Evolutionary conservation across 108 stramenopile species (phyloP).

Genomic region (Pseudonitzschia pungens): DNA sequence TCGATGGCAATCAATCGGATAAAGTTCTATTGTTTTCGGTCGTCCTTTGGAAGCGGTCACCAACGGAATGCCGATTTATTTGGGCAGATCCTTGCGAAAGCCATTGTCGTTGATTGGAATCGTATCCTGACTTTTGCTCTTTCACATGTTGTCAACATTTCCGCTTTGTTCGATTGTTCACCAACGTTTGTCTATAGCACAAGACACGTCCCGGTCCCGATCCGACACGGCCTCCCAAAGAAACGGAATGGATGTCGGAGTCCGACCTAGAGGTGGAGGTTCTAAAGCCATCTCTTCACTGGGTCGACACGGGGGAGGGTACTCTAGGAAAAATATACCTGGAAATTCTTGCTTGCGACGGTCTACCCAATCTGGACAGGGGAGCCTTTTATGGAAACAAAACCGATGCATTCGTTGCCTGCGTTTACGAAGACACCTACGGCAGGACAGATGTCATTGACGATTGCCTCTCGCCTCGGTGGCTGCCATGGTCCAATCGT

Average conservation of each 20-base stretch:
- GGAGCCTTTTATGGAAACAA: slow-evolving; percentile 58
- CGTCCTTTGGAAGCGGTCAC: no score
- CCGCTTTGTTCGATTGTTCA: not conserved
- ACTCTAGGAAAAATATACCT: slow-evolving; percentile 62
- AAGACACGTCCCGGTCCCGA: slow-evolving; percentile 67
- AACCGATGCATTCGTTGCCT: slow-evolving; percentile 74
- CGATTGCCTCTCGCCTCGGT: slow-evolving; percentile 74
- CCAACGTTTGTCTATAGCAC: slow-evolving; percentile 11
- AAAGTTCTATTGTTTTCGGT: not conserved
- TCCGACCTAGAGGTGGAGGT: slow-evolving; percentile 50
- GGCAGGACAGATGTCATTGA: slow-evolving; percentile 67
- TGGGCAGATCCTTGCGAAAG: no score
- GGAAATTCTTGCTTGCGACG: slow-evolving; percentile 68
- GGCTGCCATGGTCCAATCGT: slow-evolving; percentile 78
- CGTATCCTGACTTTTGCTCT: no score
- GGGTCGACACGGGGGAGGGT: slow-evolving; percentile 73
- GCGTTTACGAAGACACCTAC: slow-evolving; percentile 64
- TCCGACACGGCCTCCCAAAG: slow-evolving; percentile 46
- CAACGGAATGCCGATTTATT: no score
- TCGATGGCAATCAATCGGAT: not conserved
- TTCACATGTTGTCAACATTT: not conserved
- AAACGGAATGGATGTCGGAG: slow-evolving; percentile 73
- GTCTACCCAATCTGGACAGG: slow-evolving; percentile 72
- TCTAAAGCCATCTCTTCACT: slow-evolving; percentile 48
- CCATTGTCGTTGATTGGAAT: no score